Conservation (phyloP, 116 monocot species). For the Papilionanthe hybrid region DNA sequence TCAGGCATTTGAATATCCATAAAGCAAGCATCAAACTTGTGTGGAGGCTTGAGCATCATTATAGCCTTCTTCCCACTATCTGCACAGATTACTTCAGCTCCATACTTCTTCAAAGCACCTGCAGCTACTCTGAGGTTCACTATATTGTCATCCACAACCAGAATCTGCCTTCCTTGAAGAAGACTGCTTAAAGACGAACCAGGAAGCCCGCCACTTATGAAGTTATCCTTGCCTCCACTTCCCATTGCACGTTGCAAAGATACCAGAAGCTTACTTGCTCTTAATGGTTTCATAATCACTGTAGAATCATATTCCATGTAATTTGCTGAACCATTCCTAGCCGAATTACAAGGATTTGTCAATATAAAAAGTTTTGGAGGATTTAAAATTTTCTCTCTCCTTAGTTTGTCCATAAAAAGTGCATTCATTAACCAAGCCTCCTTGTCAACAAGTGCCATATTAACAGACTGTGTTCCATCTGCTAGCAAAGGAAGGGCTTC, state of each 20-base stretch:
- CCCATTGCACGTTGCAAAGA: constrained; percentile 71
- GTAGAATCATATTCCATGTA: constrained; percentile 32
- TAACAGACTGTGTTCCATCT: constrained; percentile 16
- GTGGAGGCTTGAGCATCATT: constrained; percentile 68
- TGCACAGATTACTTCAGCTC: constrained; percentile 76
- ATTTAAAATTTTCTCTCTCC: constrained; percentile 18
- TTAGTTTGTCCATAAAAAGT: constrained; percentile 32
- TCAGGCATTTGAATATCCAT: constrained; percentile 99
- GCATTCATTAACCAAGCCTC: constrained; percentile 56
- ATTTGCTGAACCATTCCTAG: constrained; percentile 32
- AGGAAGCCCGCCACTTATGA: constrained; percentile 38
- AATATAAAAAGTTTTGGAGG: constrained; percentile 69
- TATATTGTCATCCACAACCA: constrained; percentile 92
- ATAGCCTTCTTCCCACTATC: constrained; percentile 85
- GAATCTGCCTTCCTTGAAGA: constrained; percentile 69
- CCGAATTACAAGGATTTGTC: constrained; percentile 50
- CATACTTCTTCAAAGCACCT: constrained; percentile 94
- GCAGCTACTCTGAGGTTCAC: constrained; percentile 94
- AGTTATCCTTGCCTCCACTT: constrained; percentile 35
- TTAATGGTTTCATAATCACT: constrained; percentile 80
- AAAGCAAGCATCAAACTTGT: constrained; percentile 92
- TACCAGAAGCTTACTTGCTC: constrained; percentile 72
- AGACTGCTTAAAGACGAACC: constrained; percentile 54
- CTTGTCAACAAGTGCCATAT: constrained; percentile 75
- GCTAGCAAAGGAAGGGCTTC: constrained; percentile 38